Percentiles rank a stretch among this genome's conserved stretches.
phyloP scores from a whole-genome alignment of 2,329 filamentous ascomycete genomes.

The Aspergillus udagawae region DNA sequence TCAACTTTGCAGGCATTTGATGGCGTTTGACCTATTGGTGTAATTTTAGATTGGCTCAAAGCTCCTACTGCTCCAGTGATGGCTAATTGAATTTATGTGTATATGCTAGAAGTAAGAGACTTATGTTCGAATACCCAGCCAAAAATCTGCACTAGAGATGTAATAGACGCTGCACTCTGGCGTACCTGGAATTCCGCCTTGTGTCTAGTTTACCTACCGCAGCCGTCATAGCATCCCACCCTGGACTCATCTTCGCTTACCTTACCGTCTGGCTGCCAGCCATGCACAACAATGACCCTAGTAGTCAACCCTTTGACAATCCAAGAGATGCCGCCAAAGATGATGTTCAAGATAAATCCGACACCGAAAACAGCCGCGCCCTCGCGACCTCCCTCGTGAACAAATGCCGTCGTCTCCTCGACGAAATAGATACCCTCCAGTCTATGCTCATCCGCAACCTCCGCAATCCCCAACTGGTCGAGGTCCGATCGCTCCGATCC shows the following conservation, averaged over 20 bases:
- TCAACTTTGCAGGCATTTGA: conserved; percentile 20
- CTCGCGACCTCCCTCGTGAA: conserved; percentile 32
- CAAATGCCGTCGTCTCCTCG: conserved; percentile 40
- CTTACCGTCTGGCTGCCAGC: background rate
- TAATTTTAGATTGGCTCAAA: conserved; percentile 4
- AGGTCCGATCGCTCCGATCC: conserved; percentile 48
- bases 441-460: conserved; percentile 35
- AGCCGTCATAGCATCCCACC: background rate
- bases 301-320: background rate
- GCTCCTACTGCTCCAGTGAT: conserved; percentile 2
- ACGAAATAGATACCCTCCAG: conserved; percentile 46
- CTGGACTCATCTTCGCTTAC: background rate
- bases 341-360: background rate
- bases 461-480: conserved; percentile 46
- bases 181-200: background rate
- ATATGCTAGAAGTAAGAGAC: background rate
- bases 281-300: background rate
- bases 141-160: background rate
- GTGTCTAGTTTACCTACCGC: background rate
- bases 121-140: background rate
- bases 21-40: conserved; percentile 16
- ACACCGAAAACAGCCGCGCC: conserved; percentile 8
- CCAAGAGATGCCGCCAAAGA: background rate
- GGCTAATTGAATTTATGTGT: conserved; percentile 2
- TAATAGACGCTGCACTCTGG: background rate